Percentiles rank a stretch among this genome's conserved stretches.
Evolutionary conservation across 225 moss, liverwort and hornwort genomes (phyloP).

Genomic region (Anthoceros angustus): DNA sequence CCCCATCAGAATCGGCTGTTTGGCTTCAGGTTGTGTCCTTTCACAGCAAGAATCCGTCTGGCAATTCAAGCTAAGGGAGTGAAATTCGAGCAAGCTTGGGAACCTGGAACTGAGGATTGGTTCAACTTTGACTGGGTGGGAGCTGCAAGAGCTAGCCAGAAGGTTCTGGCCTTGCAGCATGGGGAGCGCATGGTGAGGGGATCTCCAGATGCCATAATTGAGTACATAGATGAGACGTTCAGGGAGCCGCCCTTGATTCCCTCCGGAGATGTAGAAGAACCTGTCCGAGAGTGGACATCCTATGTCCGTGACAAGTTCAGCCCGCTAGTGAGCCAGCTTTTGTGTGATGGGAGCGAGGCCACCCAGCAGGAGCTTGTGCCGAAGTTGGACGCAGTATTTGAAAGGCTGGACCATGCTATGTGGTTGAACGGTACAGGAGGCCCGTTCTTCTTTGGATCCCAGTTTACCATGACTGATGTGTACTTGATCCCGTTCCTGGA

Average conservation of each 20-base stretch:
- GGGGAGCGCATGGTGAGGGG: neutral
- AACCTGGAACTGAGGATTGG: neutral
- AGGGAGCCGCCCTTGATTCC: neutral
- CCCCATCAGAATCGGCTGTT: neutral
- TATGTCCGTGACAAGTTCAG: neutral
- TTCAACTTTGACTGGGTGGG: neutral
- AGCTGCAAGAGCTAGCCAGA: neutral
- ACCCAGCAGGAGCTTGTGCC: neutral
- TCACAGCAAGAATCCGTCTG: neutral
- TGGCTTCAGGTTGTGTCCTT: neutral
- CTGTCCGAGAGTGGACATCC: neutral
- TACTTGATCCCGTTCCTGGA: constrained; percentile 70
- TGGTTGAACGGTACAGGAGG: constrained; percentile 15
- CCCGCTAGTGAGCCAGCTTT: neutral
- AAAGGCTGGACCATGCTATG: neutral
- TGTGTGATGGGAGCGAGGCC: neutral
- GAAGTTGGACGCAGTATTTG: neutral
- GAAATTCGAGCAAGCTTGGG: neutral
- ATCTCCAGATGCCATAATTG: neutral
- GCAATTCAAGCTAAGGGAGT: neutral
- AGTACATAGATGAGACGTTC: neutral
- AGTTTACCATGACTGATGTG: constrained; percentile 77
- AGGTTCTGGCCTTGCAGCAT: neutral
- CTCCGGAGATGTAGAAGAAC: neutral
- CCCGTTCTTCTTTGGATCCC: constrained; percentile 66